Percentiles rank a stretch among this genome's conserved stretches.
Evolutionary conservation across 2,329 filamentous ascomycete species (phyloP).

Genomic region (Didymella keratinophila): DNA sequence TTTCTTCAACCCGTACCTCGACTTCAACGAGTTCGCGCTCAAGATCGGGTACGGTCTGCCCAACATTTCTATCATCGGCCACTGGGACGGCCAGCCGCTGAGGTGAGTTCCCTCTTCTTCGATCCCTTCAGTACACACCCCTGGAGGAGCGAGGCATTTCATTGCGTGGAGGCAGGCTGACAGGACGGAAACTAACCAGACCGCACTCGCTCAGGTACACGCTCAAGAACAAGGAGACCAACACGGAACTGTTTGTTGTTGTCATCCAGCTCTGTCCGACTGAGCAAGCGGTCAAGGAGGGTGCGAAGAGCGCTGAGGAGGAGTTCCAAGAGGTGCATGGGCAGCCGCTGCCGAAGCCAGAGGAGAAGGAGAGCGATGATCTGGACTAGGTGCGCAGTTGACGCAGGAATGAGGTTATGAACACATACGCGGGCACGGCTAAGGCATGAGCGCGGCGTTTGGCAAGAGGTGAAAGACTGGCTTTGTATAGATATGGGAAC

Average conservation of each 20-base stretch:
- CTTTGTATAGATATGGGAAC: background rate
- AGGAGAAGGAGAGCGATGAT: slow-evolving; percentile 19
- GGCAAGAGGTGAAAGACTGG: background rate
- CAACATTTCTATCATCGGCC: slow-evolving; percentile 77
- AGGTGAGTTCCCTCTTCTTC: slow-evolving; percentile 60
- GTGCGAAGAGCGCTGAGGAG: slow-evolving; percentile 32
- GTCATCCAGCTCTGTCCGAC: slow-evolving; percentile 79
- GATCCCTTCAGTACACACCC: no score
- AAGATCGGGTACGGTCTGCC: slow-evolving; percentile 64
- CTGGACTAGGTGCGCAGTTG: slow-evolving; percentile 19
- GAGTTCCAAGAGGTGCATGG: slow-evolving; percentile 38
- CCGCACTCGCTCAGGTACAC: slow-evolving; percentile 91
- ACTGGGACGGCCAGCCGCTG: slow-evolving; percentile 80
- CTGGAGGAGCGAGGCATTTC: background rate
- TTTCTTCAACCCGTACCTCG: slow-evolving; percentile 92
- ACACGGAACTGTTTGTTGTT: slow-evolving; percentile 80
- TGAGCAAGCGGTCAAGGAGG: slow-evolving; percentile 59
- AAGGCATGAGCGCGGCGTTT: background rate
- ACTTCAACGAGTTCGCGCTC: slow-evolving; percentile 80
- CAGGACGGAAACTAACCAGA: slow-evolving; percentile 57
- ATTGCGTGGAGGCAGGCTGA: slow-evolving; percentile 10
- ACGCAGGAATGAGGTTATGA: no score
- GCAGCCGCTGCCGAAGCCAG: background rate
- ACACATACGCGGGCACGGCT: no score
- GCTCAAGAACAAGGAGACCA: slow-evolving; percentile 79